phyloP scores from a whole-genome alignment of 208 protist genomes.

The Crithidia expoeki region DNA sequence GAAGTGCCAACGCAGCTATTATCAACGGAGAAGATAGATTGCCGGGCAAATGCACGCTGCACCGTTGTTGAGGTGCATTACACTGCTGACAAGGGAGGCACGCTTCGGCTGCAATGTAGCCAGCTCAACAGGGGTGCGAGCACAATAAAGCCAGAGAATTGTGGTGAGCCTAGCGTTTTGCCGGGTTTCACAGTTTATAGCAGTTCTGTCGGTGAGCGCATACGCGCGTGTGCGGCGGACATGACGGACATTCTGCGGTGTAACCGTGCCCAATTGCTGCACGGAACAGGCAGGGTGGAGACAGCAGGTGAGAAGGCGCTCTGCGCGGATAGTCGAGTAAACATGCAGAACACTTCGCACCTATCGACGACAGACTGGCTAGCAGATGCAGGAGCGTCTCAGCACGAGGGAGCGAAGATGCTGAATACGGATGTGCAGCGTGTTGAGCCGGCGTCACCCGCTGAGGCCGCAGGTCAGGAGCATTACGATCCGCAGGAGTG shows the following conservation, averaged over 20 bases:
- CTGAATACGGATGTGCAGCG: too few species aligned
- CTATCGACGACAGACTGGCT: too few species aligned
- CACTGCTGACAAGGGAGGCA: neutral
- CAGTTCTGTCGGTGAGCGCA: neutral
- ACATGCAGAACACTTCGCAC: neutral
- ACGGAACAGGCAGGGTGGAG: constrained; percentile 5
- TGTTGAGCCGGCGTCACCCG: neutral
- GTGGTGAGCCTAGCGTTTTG: neutral
- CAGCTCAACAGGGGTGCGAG: neutral
- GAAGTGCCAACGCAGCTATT: neutral
- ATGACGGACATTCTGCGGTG: constrained; percentile 26
- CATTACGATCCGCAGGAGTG: neutral
- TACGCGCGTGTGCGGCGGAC: constrained; percentile 17
- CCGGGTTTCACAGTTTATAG: neutral
- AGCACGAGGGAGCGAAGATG: neutral
- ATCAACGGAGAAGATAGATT: neutral
- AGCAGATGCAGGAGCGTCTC: neutral
- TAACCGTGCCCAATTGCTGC: constrained; percentile 35
- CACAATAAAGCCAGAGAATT: neutral
- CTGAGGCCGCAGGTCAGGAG: neutral
- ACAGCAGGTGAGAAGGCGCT: constrained; percentile 12
- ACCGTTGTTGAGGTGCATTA: neutral
- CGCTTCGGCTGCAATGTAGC: neutral
- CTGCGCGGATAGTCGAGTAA: neutral
- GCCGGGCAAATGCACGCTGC: neutral